Percentiles rank a stretch among this genome's conserved stretches.
These are phyloP conservation scores for Starmerella powellii DNA, from an alignment of 805 yeast genomes.

Conservation along the genomic window DNA sequence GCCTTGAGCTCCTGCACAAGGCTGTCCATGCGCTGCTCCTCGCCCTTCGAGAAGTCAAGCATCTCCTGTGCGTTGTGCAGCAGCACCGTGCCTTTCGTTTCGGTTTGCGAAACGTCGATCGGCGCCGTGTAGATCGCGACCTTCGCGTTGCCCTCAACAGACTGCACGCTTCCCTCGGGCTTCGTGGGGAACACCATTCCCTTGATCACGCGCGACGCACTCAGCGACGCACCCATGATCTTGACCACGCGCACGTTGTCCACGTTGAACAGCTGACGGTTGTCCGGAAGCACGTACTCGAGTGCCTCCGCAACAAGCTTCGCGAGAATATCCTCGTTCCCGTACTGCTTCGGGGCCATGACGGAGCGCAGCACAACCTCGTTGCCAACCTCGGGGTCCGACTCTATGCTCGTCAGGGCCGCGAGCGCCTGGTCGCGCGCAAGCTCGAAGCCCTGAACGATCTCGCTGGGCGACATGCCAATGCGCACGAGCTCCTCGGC, in stretches of 20 bases:
- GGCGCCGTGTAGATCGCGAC: slow-evolving; percentile 93
- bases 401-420: slow-evolving; percentile 41
- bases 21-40: slow-evolving; percentile 82
- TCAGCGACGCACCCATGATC: slow-evolving; percentile 81
- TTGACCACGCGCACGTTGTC: slow-evolving; percentile 92
- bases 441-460: slow-evolving; percentile 80
- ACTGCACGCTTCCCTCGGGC: slow-evolving; percentile 84
- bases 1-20: slow-evolving; percentile 61
- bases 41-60: slow-evolving; percentile 92
- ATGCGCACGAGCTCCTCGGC: slow-evolving; percentile 74
- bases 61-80: slow-evolving; percentile 93
- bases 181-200: slow-evolving; percentile 98
- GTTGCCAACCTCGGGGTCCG: slow-evolving; percentile 39
- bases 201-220: slow-evolving; percentile 64
- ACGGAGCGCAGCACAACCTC: slow-evolving; percentile 32
- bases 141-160: slow-evolving; percentile 48
- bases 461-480: slow-evolving; percentile 86
- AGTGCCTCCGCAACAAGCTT: slow-evolving; percentile 77
- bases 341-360: slow-evolving; percentile 86
- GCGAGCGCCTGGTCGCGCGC: slow-evolving; percentile 68
- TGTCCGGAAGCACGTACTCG: slow-evolving; percentile 59
- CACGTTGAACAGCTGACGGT: slow-evolving; percentile 56
- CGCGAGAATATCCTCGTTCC: slow-evolving; percentile 67
- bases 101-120: slow-evolving; percentile 89
- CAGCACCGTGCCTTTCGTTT: slow-evolving; percentile 93